Evolutionary conservation across 805 yeast species (phyloP).

Genomic region (Wickerhamiella azymoides): DNA sequence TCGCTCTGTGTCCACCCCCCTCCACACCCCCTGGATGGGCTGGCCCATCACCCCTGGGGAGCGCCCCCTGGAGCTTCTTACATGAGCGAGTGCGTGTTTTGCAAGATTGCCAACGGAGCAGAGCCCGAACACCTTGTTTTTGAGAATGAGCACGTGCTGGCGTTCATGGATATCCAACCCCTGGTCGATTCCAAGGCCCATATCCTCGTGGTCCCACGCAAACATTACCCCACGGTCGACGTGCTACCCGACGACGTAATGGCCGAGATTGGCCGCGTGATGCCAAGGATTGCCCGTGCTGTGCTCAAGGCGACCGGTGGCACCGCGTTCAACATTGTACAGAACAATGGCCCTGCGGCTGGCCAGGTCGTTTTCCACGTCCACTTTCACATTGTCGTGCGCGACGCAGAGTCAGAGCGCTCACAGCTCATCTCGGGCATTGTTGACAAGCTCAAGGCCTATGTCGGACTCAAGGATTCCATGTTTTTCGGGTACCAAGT

Average conservation of each 20-base stretch:
- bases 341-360: conserved; percentile 63
- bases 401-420: conserved; percentile 24
- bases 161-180: conserved; percentile 28
- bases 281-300: conserved; percentile 21
- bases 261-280: conserved; percentile 14
- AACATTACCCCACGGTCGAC: conserved; percentile 21
- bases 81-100: conserved; percentile 19
- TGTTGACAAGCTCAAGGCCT: conserved; percentile 5
- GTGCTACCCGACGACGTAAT: conserved; percentile 17
- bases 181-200: conserved; percentile 26
- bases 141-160: conserved; percentile 23
- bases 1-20: too few species aligned
- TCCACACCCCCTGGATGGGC: too few species aligned
- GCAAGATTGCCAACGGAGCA: conserved; percentile 18
- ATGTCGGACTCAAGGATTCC: conserved; percentile 11
- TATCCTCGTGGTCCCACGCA: conserved; percentile 25
- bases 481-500: conserved; percentile 19
- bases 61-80: not conserved
- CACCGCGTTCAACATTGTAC: conserved; percentile 25
- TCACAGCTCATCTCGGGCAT: conserved; percentile 3
- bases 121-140: conserved; percentile 19
- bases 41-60: too few species aligned
- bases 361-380: conserved; percentile 90
- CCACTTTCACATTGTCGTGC: conserved; percentile 82
- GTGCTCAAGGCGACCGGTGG: conserved; percentile 15